These are phyloP conservation scores for Trifolium dubium DNA, from an alignment of 306 rosid genomes.

Conservation along the genomic window DNA sequence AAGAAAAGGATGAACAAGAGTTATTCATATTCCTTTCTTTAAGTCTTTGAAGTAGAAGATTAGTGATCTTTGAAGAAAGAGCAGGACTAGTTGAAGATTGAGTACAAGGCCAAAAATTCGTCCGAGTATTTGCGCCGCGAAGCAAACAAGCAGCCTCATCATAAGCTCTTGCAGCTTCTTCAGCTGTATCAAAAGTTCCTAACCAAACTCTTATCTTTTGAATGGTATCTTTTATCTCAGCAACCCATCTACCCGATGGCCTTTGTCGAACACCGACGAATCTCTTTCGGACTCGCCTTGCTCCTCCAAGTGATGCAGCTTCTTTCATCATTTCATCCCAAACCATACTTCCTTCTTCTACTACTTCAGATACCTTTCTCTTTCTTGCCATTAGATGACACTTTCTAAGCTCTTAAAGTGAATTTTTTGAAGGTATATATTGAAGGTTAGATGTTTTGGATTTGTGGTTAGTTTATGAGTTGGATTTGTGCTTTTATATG, in stretches of 20 bases:
- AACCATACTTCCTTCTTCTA: constrained; percentile 58
- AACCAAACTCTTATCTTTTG: constrained; percentile 96
- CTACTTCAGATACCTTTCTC: constrained; percentile 63
- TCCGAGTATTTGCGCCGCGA: constrained; percentile 85
- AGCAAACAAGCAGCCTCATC: constrained; percentile 98
- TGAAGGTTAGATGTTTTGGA: constrained; percentile 19
- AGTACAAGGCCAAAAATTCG: constrained; percentile 93
- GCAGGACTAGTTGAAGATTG: constrained; percentile 70
- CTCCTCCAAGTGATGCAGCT: constrained; percentile 71
- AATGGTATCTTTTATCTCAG: constrained; percentile 93
- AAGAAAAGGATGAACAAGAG: constrained; percentile 37
- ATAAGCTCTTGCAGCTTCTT: constrained; percentile 96
- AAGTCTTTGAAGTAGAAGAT: constrained; percentile 88
- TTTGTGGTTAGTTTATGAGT: constrained; percentile 38
- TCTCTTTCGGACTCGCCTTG: constrained; percentile 62
- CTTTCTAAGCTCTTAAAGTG: constrained; percentile 48
- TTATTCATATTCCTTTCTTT: constrained; percentile 72
- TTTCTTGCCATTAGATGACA: constrained; percentile 73
- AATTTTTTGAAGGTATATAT: background rate
- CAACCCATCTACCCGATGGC: constrained; percentile 97
- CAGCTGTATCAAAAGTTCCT: constrained; percentile 98
- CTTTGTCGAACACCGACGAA: constrained; percentile 92
- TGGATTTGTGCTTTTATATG: constrained; percentile 47
- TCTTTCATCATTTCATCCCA: constrained; percentile 90
- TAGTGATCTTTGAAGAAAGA: constrained; percentile 89